Evolutionary conservation across 495 filamentous ascomycete genomes (phyloP), one percentile per base, ranked within the genome.

Genomic region (Ascobolus immersus): DNA sequence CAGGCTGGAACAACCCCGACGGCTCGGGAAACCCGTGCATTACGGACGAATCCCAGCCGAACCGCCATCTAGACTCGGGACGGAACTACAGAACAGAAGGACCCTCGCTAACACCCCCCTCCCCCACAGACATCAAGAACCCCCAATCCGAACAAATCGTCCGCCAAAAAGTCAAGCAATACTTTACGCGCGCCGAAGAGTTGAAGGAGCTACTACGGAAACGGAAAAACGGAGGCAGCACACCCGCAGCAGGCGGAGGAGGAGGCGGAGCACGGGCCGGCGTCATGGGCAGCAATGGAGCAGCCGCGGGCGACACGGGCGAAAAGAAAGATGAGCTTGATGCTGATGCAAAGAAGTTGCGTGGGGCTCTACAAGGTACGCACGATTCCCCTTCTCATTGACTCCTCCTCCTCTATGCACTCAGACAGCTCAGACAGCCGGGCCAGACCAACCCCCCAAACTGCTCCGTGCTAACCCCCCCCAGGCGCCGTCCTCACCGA

Each of bases 181-280:
- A 99, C 62, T 90, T 99, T 77, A 81, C 90, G 52, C 76, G 86
- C 23, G 84, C 86, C 22, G 86, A 94, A 60, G 92, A 93, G 58
- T 64, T 99, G 30, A 94, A 94, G 56, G 67, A 70, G 9, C 82
- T 93, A 51, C 59, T 96, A 26, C 62, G 70, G 24, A 71, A 80
- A 14, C 59, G 58, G 15, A 80, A 90, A 17, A 31, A 31, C 10
- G 28, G 28, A n/a, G n/a, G n/a, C 2, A 17, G 17, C 11, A 31
- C 4, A 31, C n/a, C 14, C 12, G 17, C 69, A 13, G 73, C 86
- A 40, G 64, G 94, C 34, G 81, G 81, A 13, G 70, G 71, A 39
- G 94, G 94, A 53, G 78, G 84, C 28, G 73, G 73, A 30, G 69
- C 28, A 65, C 71, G 15, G 68, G 69, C 13, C 14, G 15, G n/a